Evolutionary conservation across 352 stramenopile species (phyloP).

Genomic region (Phytophthora citrophthora): DNA sequence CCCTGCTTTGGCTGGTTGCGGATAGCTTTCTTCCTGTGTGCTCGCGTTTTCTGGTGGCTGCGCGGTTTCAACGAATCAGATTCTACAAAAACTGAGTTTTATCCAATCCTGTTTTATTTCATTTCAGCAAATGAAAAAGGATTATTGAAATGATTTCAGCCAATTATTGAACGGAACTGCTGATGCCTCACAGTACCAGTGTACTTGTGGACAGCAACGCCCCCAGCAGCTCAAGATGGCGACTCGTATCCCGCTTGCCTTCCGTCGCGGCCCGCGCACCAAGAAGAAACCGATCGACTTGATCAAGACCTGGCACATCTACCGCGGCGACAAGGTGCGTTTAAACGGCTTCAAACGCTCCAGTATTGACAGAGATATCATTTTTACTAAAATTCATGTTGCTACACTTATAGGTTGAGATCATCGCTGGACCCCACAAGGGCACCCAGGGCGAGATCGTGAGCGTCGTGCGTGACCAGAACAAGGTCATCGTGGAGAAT

Average conservation of each 20-base stretch:
- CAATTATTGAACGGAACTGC: constrained; percentile 15
- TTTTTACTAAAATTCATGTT: background rate
- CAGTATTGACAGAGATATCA: constrained; percentile 1
- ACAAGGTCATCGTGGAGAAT: constrained; percentile 86
- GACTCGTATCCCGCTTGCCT: constrained; percentile 79
- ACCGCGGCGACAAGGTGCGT: constrained; percentile 74
- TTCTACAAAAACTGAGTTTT: background rate
- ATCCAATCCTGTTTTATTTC: constrained; percentile 3
- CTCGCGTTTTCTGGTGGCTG: constrained; percentile 55
- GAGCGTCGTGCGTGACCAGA: constrained; percentile 77
- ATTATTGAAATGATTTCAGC: constrained; percentile 21
- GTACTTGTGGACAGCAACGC: constrained; percentile 34
- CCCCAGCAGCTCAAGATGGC: constrained; percentile 48
- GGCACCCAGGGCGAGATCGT: constrained; percentile 81
- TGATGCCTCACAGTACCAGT: background rate
- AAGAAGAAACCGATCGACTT: constrained; percentile 83
- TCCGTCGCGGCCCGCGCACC: constrained; percentile 74
- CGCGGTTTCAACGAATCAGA: constrained; percentile 16
- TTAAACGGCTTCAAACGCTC: background rate
- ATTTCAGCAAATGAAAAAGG: background rate
- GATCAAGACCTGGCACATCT: constrained; percentile 86
- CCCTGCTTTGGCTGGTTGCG: constrained; percentile 35
- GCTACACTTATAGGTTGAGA: constrained; percentile 58
- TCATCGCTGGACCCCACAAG: constrained; percentile 84
- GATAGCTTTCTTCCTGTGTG: constrained; percentile 31